Evolutionary conservation across 257 asterid genomes (phyloP).

Genomic region (Dorcoceras hygrometricum): DNA sequence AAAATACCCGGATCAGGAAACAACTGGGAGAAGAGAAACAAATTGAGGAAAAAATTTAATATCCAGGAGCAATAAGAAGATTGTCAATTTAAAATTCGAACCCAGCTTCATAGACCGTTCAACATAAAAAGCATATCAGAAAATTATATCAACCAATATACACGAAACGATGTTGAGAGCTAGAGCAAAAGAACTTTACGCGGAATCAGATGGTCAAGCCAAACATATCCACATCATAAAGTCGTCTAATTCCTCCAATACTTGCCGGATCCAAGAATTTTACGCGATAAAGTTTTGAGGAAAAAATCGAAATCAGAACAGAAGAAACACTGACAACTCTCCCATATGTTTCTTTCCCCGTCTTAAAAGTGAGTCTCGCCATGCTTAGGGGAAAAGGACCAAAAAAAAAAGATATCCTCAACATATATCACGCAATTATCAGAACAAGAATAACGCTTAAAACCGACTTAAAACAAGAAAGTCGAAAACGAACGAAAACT

Average conservation of each 20-base stretch:
- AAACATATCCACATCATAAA: not conserved
- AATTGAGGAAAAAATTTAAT: too few species aligned
- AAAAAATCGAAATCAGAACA: too few species aligned
- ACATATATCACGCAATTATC: not conserved
- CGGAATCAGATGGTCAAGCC: not conserved
- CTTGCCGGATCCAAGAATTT: too few species aligned
- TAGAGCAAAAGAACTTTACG: not conserved
- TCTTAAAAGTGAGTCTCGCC: too few species aligned
- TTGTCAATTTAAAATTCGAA: not conserved
- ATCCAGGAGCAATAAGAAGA: not conserved
- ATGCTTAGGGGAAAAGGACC: too few species aligned
- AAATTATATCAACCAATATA: not conserved
- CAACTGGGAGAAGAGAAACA: not conserved
- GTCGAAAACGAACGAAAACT: not conserved
- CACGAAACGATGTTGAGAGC: not conserved
- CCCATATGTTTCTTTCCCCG: too few species aligned
- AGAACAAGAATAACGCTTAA: not conserved
- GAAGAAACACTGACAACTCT: too few species aligned
- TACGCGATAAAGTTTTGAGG: too few species aligned
- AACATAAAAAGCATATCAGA: too few species aligned
- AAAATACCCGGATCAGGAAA: not conserved
- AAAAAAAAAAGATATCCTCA: not conserved
- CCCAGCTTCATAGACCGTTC: not conserved
- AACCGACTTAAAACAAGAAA: not conserved
- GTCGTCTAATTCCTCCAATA: not conserved